Base-by-base conservation (phyloP, 2,329 filamentous ascomycete genomes). In the Venturia aucupariae region DNA sequence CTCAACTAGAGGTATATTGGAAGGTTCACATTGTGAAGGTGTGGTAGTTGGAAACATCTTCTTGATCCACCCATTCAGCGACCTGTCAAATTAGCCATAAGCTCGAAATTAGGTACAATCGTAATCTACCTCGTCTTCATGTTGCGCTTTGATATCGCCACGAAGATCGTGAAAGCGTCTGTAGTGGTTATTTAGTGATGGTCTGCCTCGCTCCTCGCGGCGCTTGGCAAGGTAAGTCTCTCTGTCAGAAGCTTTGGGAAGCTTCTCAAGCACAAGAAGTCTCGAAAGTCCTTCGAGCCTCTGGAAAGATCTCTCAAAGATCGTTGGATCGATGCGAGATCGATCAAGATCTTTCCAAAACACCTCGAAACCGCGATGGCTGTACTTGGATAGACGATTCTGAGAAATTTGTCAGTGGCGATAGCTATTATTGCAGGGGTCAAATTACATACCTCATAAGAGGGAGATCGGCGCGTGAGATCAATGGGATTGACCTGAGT, bases 401-500 rank as follows among this genome's bases (percentile, higher is more conserved):
- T 55, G n/a, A 3, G 11, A 19, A 2, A n/a, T 24, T 10, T 5
- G 19, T 55, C 3, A 55, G 30, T 6, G 15, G 15, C n/a, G 46
- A 22, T 13, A n/a, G 27, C 19, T 17, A 35, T 4, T 13, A 3
- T 35, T n/a, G 10, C 17, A 35, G 27, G 6, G 15, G 35, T 8
- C 4, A 24, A 15, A 35, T 11, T 15, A 35, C 30, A 35, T 19
- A 57, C 51, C 30, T 96, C 91, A 69, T 96, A 96, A 0, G 90
- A 94, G 0, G 90, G 90, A 22, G 89, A 93, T 51, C 91, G 85
- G 24, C 91, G 84, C 4, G 84, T 86, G 42, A 96, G 80, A 71
- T 96, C 91, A 66, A 95, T 81, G 3, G 86, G 87, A 70, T 96
- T 95, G 71, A 85, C 82, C 74, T 96, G 91, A 0, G 90, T 93